phyloP scores from a whole-genome alignment of 1,284 basidiomycete species.

The Ustilago tritici region DNA sequence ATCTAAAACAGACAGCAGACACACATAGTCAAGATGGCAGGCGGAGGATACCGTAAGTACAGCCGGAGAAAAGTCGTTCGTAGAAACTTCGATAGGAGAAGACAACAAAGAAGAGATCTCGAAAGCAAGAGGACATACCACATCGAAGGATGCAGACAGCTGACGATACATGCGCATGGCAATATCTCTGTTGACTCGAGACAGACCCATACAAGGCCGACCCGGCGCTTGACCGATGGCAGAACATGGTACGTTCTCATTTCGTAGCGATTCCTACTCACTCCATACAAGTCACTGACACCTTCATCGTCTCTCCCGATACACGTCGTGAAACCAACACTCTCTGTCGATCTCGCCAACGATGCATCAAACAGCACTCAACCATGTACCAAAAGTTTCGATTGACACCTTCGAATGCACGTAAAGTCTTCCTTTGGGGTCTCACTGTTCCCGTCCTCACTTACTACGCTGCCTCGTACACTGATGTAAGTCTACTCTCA shows the following conservation, averaged over 20 bases:
- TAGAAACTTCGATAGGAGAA: not conserved
- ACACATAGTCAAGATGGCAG: slow-evolving; percentile 55
- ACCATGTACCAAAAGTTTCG: slow-evolving; percentile 67
- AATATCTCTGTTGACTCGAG: not conserved
- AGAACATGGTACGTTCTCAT: slow-evolving; percentile 46
- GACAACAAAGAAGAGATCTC: not conserved
- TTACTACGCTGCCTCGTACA: slow-evolving; percentile 51
- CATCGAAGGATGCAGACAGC: not conserved
- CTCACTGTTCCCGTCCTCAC: slow-evolving; percentile 53
- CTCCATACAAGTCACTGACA: not conserved
- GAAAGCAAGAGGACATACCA: not conserved
- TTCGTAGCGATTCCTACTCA: not conserved
- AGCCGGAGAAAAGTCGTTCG: not conserved
- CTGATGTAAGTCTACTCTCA: slow-evolving; percentile 51
- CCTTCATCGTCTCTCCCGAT: not conserved
- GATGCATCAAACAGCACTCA: slow-evolving; percentile 35
- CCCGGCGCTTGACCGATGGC: slow-evolving; percentile 65
- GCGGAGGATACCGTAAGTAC: slow-evolving; percentile 62
- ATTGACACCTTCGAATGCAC: slow-evolving; percentile 55
- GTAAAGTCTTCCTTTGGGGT: slow-evolving; percentile 54
- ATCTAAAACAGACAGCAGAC: not conserved
- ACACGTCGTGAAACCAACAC: not conserved
- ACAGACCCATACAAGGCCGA: slow-evolving; percentile 66
- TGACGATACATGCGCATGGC: not conserved
- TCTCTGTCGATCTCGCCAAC: not conserved